These are phyloP conservation scores for Trichoderma oligosporum DNA, from an alignment of 2,329 filamentous ascomycete species.

Conservation along the genomic window DNA sequence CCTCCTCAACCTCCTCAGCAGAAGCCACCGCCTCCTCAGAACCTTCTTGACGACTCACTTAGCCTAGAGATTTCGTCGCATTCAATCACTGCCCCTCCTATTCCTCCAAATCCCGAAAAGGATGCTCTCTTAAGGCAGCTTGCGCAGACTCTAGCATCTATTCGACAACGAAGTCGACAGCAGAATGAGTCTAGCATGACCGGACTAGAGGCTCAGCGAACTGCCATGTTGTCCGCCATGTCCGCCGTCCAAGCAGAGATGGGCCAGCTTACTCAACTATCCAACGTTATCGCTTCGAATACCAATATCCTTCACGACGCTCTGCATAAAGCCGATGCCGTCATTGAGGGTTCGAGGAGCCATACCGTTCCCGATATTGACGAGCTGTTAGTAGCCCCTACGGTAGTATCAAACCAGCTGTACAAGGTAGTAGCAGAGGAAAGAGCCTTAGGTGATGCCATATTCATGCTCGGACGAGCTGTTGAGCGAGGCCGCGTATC, in stretches of 20 bases:
- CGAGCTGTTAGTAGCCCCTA: conserved; percentile 88
- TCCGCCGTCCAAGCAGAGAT: conserved; percentile 70
- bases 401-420: conserved; percentile 86
- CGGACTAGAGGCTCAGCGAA: conserved; percentile 73
- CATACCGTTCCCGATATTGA: conserved; percentile 75
- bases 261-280: conserved; percentile 65
- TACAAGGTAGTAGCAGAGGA: conserved; percentile 89
- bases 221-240: conserved; percentile 69
- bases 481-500: conserved; percentile 69
- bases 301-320: conserved; percentile 73
- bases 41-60: conserved; percentile 56
- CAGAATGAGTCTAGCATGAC: conserved; percentile 72
- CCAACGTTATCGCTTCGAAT: conserved; percentile 69
- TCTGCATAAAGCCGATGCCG: conserved; percentile 71
- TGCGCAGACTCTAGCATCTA: conserved; percentile 63
- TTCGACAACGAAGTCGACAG: conserved; percentile 63
- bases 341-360: conserved; percentile 68
- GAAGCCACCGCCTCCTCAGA: conserved; percentile 37
- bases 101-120: conserved; percentile 94
- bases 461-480: conserved; percentile 75
- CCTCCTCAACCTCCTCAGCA: background rate
- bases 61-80: conserved; percentile 47
- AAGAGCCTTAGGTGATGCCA: conserved; percentile 76
- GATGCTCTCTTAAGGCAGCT: conserved; percentile 79
- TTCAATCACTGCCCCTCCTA: conserved; percentile 68